Conservation (phyloP, 2,329 filamentous ascomycete genomes). For the Purpureocillium lavendulum region DNA sequence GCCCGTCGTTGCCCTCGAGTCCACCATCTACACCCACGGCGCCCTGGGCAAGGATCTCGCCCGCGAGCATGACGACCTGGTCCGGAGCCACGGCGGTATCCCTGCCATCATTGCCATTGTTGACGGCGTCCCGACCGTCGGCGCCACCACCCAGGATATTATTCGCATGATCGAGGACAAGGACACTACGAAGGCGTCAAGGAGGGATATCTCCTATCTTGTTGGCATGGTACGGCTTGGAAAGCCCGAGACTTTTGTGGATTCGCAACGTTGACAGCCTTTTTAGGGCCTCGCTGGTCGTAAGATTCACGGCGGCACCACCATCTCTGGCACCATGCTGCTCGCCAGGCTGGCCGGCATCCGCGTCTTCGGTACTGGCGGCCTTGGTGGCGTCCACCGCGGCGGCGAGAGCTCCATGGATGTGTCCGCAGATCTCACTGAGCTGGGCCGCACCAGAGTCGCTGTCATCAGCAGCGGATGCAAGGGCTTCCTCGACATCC, state of each 20-base stretch:
- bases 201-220: slow-evolving; percentile 77
- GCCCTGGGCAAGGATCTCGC: slow-evolving; percentile 64
- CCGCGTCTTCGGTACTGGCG: slow-evolving; percentile 87
- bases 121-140: slow-evolving; percentile 74
- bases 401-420: slow-evolving; percentile 84
- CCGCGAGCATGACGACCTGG: slow-evolving; percentile 76
- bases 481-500: slow-evolving; percentile 93
- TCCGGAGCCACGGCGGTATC: slow-evolving; percentile 72
- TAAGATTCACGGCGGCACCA: slow-evolving; percentile 79
- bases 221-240: slow-evolving; percentile 57
- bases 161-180: slow-evolving; percentile 59
- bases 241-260: not conserved
- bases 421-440: slow-evolving; percentile 89
- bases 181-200: slow-evolving; percentile 73
- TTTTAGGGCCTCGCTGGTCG: slow-evolving; percentile 54
- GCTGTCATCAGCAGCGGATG: slow-evolving; percentile 85
- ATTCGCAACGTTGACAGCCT: not conserved
- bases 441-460: slow-evolving; percentile 82
- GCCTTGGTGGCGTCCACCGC: slow-evolving; percentile 87
- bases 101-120: slow-evolving; percentile 89
- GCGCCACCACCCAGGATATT: slow-evolving; percentile 65
- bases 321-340: slow-evolving; percentile 87
- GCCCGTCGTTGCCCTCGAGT: slow-evolving; percentile 88
- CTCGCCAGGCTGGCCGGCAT: slow-evolving; percentile 82
- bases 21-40: slow-evolving; percentile 95